Evolutionary conservation across 2,329 filamentous ascomycete genomes (phyloP).

Genomic region (Stemphylium vesicarium): DNA sequence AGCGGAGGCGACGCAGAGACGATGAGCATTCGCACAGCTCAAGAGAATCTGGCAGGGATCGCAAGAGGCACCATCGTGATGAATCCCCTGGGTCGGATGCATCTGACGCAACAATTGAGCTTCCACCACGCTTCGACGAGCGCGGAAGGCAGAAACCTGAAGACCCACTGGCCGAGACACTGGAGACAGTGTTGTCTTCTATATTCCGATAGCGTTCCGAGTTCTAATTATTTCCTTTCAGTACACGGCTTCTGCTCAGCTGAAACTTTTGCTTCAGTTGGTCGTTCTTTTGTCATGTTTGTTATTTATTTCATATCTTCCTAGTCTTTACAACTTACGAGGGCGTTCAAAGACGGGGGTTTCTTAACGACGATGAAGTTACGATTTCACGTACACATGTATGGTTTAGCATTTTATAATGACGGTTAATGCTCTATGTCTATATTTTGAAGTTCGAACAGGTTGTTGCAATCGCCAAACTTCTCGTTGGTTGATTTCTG

Average conservation of each 20-base stretch:
- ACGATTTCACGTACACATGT: not conserved
- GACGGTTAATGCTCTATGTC: not conserved
- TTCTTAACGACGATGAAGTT: not conserved
- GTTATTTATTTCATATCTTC: not conserved
- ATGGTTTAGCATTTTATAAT: not conserved
- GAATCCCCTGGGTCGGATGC: constrained; percentile 36
- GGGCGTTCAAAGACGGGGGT: not conserved
- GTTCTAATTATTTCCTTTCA: not conserved
- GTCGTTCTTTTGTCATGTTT: not conserved
- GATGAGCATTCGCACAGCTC: constrained; percentile 25
- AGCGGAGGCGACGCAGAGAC: constrained; percentile 16
- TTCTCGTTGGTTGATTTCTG: too few species aligned
- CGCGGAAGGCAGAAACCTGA: constrained; percentile 35
- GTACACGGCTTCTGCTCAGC: not conserved
- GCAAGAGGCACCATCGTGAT: constrained; percentile 29
- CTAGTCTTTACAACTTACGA: too few species aligned
- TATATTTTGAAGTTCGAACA: not conserved
- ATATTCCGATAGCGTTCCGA: constrained; percentile 34
- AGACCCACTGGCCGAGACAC: constrained; percentile 42
- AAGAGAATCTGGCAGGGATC: constrained; percentile 22
- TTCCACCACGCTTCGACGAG: constrained; percentile 47
- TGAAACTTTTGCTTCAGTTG: not conserved
- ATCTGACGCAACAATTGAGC: constrained; percentile 44
- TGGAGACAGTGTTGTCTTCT: constrained; percentile 43
- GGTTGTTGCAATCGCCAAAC: not conserved